Evolutionary conservation across 2,329 filamentous ascomycete species (phyloP).

Genomic region (Sclerotiophoma versabilis): DNA sequence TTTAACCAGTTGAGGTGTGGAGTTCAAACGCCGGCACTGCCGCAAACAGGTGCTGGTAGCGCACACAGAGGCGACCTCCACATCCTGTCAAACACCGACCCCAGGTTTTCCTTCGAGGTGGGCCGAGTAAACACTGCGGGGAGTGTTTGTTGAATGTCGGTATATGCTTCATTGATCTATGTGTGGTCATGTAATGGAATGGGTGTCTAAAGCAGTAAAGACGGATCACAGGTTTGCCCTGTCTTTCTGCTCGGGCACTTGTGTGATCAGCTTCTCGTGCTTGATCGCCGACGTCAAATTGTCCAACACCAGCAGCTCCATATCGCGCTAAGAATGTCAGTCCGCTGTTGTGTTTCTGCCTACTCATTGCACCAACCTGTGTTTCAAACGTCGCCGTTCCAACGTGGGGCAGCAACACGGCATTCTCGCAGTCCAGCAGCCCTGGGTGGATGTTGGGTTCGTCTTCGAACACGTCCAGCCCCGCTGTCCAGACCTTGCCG

Average conservation of each 20-base stretch:
- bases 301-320: conserved; percentile 66
- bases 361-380: conserved; percentile 49
- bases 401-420: conserved; percentile 66
- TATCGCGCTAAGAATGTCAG: conserved; percentile 54
- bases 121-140: not conserved
- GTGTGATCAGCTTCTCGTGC: conserved; percentile 64
- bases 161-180: conserved; percentile 17
- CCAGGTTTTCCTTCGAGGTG: conserved; percentile 22
- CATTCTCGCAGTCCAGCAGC: conserved; percentile 57
- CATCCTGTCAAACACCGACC: conserved; percentile 29
- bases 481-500: conserved; percentile 62
- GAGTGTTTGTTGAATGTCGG: not conserved
- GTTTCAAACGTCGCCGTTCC: conserved; percentile 67
- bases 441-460: conserved; percentile 63
- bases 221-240: conserved; percentile 38
- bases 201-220: not conserved
- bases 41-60: conserved; percentile 5
- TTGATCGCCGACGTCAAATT: conserved; percentile 65
- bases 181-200: not conserved
- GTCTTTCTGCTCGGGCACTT: conserved; percentile 64
- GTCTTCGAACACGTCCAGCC: conserved; percentile 65
- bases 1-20: not conserved
- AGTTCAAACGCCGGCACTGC: conserved; percentile 17
- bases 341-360: not conserved
- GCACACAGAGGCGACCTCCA: conserved; percentile 2